Percentiles rank a stretch among this genome's conserved stretches.
phyloP scores from a whole-genome alignment of 2,329 filamentous ascomycete genomes.

The Madurella mycetomatis region DNA sequence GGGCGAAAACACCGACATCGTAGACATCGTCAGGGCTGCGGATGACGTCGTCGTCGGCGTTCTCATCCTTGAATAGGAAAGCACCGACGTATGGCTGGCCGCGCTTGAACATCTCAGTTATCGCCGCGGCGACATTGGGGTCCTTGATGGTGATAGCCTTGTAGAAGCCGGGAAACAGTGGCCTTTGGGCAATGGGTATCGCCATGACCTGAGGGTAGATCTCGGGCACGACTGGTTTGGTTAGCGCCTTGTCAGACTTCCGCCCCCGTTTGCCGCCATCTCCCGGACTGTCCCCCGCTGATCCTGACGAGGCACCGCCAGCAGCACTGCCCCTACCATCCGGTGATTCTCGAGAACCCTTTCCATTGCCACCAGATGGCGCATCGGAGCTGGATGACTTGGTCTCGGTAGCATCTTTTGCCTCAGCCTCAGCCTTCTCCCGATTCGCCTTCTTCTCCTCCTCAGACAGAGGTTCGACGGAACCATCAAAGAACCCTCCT shows the following conservation, averaged over 20 bases:
- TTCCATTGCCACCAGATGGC: constrained; percentile 37
- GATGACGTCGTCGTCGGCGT: constrained; percentile 89
- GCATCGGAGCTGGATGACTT: constrained; percentile 40
- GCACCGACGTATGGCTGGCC: constrained; percentile 97
- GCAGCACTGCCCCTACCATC: constrained; percentile 58
- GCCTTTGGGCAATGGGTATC: constrained; percentile 89
- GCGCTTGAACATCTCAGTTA: constrained; percentile 93
- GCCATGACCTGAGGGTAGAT: constrained; percentile 97
- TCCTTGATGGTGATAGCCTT: constrained; percentile 97
- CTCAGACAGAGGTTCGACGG: constrained; percentile 47
- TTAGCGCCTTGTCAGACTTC: constrained; percentile 70
- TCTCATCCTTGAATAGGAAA: constrained; percentile 95
- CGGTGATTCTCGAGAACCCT: constrained; percentile 34
- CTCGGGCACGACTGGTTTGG: constrained; percentile 87
- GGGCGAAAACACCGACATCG: constrained; percentile 93
- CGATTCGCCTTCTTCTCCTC: constrained; percentile 50
- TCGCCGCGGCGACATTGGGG: constrained; percentile 82
- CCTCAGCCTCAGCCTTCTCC: constrained; percentile 42
- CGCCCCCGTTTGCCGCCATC: constrained; percentile 68
- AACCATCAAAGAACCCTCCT: constrained; percentile 48
- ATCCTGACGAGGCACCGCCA: constrained; percentile 47
- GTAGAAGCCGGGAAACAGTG: constrained; percentile 96
- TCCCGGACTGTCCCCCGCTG: constrained; percentile 50
- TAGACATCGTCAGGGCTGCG: constrained; percentile 87
- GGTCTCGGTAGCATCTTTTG: constrained; percentile 45